phyloP scores from a whole-genome alignment of 1,139 yeast species.

The Blastobotrys aristatus region DNA sequence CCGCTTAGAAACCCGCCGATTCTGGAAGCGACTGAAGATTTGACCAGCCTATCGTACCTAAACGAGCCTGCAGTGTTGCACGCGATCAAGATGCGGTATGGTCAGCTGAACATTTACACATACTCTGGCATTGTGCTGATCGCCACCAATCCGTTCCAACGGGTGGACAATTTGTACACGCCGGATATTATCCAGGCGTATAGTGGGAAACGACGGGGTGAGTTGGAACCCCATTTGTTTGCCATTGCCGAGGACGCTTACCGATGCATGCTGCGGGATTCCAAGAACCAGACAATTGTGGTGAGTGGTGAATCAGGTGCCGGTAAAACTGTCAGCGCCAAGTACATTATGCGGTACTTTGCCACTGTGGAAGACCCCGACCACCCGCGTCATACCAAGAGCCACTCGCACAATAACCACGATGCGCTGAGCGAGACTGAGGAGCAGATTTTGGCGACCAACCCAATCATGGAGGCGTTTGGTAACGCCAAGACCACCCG shows the following conservation, averaged over 20 bases:
- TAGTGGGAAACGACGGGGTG: slow-evolving; percentile 89
- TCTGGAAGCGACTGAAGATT: slow-evolving; percentile 89
- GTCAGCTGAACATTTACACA: slow-evolving; percentile 86
- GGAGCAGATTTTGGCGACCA: slow-evolving; percentile 91
- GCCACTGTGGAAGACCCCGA: slow-evolving; percentile 83
- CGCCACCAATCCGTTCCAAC: slow-evolving; percentile 93
- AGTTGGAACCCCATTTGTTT: slow-evolving; percentile 91
- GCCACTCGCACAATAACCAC: slow-evolving; percentile 35
- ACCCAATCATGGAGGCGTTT: slow-evolving; percentile 97
- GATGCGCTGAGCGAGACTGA: slow-evolving; percentile 88
- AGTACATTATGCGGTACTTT: slow-evolving; percentile 94
- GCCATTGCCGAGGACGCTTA: slow-evolving; percentile 99
- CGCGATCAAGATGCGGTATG: slow-evolving; percentile 84
- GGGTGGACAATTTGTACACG: slow-evolving; percentile 85
- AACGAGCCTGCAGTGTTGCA: slow-evolving; percentile 94
- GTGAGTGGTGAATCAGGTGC: slow-evolving; percentile 99
- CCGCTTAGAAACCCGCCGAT: slow-evolving; percentile 91
- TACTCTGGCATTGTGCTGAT: slow-evolving; percentile 95
- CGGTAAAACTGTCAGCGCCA: slow-evolving; percentile 96
- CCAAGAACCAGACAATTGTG: slow-evolving; percentile 87
- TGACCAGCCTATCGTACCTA: slow-evolving; percentile 83
- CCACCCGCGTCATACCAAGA: slow-evolving; percentile 29
- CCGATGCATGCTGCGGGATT: slow-evolving; percentile 78
- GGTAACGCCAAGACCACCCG: slow-evolving; percentile 98
- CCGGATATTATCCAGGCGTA: slow-evolving; percentile 91